A percentile compares a stretch with the other conserved stretches of the same genome.
These are phyloP conservation scores for Drechslerella stenobrocha DNA, from an alignment of 2,329 filamentous ascomycete species.

Conservation along the genomic window DNA sequence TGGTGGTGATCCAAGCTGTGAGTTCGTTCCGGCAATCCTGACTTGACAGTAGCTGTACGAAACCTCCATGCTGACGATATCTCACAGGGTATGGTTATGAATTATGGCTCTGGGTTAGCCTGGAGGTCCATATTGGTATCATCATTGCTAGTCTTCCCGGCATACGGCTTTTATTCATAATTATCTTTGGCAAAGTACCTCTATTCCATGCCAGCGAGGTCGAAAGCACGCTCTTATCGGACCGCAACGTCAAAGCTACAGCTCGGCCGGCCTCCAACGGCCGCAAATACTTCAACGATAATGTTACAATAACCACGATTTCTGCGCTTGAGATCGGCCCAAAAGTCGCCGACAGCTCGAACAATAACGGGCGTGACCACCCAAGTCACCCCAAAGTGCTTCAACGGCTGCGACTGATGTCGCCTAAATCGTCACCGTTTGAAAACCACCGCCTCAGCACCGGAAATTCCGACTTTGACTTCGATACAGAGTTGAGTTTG, in stretches of 20 bases:
- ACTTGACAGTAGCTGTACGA: neutral
- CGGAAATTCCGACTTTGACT: conserved; percentile 20
- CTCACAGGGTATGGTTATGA: conserved; percentile 40
- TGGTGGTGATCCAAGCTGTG: conserved; percentile 36
- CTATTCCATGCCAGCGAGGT: conserved; percentile 32
- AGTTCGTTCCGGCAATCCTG: neutral
- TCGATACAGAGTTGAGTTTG: conserved; percentile 1
- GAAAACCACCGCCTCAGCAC: neutral
- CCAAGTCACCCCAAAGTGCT: conserved; percentile 5
- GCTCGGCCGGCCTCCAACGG: conserved; percentile 7
- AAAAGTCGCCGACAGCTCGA: conserved; percentile 4
- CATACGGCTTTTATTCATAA: conserved; percentile 32
- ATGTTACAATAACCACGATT: conserved; percentile 27
- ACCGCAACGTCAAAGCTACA: conserved; percentile 20
- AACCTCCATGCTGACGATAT: conserved; percentile 6
- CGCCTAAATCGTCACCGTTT: neutral
- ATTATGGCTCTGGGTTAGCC: conserved; percentile 42
- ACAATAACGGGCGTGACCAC: neutral
- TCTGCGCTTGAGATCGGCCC: conserved; percentile 10
- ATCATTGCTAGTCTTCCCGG: conserved; percentile 44
- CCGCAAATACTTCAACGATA: conserved; percentile 24
- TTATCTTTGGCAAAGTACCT: conserved; percentile 28
- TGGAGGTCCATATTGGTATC: conserved; percentile 44
- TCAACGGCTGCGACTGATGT: conserved; percentile 19
- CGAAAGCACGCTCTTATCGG: conserved; percentile 40